Conservation (phyloP, 176 grass and related monocot genomes). For the Olyra latifolia region DNA sequence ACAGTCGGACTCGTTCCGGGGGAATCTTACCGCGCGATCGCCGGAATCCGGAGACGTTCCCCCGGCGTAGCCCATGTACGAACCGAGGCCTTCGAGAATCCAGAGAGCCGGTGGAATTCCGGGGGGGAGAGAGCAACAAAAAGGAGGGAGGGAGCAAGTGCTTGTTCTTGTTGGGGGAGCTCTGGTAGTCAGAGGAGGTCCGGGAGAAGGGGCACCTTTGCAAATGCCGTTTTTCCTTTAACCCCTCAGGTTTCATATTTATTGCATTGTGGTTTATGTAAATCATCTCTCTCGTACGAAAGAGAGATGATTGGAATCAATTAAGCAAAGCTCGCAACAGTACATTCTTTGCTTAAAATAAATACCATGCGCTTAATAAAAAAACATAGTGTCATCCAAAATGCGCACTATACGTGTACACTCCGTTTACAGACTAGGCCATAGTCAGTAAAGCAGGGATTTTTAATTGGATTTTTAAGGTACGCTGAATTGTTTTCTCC, state of each 20-base stretch:
- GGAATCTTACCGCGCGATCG: conserved; percentile 30
- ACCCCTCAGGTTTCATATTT: neutral
- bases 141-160: neutral
- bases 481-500: neutral
- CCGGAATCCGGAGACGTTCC: conserved; percentile 9
- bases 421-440: neutral
- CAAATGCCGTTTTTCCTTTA: neutral
- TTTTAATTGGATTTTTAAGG: neutral
- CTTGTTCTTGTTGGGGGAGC: conserved; percentile 24
- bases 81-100: conserved; percentile 13
- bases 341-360: too few species aligned
- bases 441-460: neutral
- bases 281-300: neutral
- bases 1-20: neutral
- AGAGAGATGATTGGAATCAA: neutral
- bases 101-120: conserved; percentile 11
- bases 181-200: neutral
- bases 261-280: neutral
- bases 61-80: conserved; percentile 35
- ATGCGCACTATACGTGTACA: neutral
- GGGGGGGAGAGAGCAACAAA: neutral
- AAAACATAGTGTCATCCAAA: neutral
- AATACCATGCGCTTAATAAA: neutral
- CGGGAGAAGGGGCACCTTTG: neutral
- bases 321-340: neutral